Conservation (phyloP, 2,329 filamentous ascomycete genomes). For the Aspergillus sp. region DNA sequence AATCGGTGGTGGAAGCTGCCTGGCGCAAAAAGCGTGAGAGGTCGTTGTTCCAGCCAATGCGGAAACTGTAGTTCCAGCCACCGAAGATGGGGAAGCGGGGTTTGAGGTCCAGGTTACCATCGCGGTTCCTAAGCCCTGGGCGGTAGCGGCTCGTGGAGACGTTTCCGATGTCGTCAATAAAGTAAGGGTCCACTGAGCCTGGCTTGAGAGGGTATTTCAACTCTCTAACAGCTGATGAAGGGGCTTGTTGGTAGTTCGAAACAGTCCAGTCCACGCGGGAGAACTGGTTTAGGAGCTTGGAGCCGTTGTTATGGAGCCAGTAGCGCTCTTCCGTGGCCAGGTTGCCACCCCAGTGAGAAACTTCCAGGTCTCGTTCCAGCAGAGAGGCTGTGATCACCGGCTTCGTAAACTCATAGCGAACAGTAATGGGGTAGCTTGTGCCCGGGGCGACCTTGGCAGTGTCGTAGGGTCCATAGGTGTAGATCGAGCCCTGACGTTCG, state of each 20-base stretch:
- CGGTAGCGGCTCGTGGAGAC: slow-evolving; percentile 92
- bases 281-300: slow-evolving; percentile 71
- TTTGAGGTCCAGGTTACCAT: slow-evolving; percentile 84
- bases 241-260: slow-evolving; percentile 72
- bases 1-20: slow-evolving; percentile 57
- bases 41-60: slow-evolving; percentile 91
- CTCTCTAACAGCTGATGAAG: slow-evolving; percentile 75
- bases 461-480: slow-evolving; percentile 87
- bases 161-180: slow-evolving; percentile 93
- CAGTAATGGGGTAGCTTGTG: slow-evolving; percentile 67
- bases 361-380: slow-evolving; percentile 87
- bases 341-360: slow-evolving; percentile 98
- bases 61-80: slow-evolving; percentile 97
- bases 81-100: slow-evolving; percentile 96
- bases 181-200: slow-evolving; percentile 86
- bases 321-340: slow-evolving; percentile 93
- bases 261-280: slow-evolving; percentile 75
- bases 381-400: slow-evolving; percentile 76
- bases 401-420: slow-evolving; percentile 95
- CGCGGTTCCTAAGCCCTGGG: slow-evolving; percentile 58
- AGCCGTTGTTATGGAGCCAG: slow-evolving; percentile 81
- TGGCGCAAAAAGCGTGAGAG: slow-evolving; percentile 72
- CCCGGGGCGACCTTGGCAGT: slow-evolving; percentile 70
- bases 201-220: slow-evolving; percentile 75
- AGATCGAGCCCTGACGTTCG: slow-evolving; percentile 78